phyloP scores from a whole-genome alignment of 495 filamentous ascomycete genomes.

The Penicillium flavigenum region DNA sequence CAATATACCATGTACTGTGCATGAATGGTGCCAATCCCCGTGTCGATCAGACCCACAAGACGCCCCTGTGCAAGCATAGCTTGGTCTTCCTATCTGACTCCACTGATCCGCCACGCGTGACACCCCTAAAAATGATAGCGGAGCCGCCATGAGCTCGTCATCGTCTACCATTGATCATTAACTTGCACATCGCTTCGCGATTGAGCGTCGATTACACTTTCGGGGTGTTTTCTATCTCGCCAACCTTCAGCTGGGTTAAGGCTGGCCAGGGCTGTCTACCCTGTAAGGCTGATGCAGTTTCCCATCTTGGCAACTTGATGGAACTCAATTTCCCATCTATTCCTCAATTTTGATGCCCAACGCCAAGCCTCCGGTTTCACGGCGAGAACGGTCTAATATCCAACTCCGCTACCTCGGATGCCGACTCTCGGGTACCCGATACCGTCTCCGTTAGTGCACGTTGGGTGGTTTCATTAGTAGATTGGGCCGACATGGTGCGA shows the following conservation, averaged over 20 bases:
- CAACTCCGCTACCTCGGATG: background rate
- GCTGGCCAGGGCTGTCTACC: constrained; percentile 1
- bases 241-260: constrained; percentile 3
- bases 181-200: background rate
- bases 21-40: constrained; percentile 21
- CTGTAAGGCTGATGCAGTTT: constrained; percentile 3
- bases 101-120: constrained; percentile 10
- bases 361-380: background rate
- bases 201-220: background rate
- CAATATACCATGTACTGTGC: constrained; percentile 3
- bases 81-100: constrained; percentile 1
- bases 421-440: constrained; percentile 23
- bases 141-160: constrained; percentile 16
- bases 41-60: constrained; percentile 27
- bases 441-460: constrained; percentile 6
- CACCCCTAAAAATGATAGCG: constrained; percentile 1
- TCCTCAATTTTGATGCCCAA: constrained; percentile 6
- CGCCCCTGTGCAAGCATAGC: constrained; percentile 1
- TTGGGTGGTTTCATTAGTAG: constrained; percentile 3
- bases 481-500: constrained; percentile 10
- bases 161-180: constrained; percentile 11
- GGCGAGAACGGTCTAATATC: background rate
- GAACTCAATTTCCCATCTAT: background rate
- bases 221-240: constrained; percentile 9
- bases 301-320: background rate